Evolutionary conservation across 2,329 filamentous ascomycete species (phyloP).

Genomic region (Ambrosiella xylebori): DNA sequence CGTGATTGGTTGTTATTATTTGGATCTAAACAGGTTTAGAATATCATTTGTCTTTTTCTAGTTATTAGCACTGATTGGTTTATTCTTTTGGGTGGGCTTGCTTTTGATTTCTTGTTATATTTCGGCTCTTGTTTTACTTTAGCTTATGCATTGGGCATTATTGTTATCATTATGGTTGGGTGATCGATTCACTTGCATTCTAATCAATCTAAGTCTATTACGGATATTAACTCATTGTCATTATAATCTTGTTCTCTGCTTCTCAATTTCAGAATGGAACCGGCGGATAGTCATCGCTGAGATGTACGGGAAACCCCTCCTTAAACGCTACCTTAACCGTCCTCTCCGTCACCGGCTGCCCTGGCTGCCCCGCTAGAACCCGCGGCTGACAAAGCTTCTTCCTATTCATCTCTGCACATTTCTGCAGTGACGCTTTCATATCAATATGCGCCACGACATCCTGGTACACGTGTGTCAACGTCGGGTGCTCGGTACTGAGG

Average conservation of each 20-base stretch:
- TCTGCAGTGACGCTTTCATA: background rate
- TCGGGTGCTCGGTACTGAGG: background rate
- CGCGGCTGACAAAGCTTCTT: background rate
- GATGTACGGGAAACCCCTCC: background rate
- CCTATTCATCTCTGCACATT: background rate
- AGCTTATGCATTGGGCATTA: background rate
- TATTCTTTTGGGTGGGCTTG: background rate
- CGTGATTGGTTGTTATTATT: background rate
- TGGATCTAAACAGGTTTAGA: conserved; percentile 1
- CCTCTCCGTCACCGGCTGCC: background rate
- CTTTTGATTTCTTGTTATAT: background rate
- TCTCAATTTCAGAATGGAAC: background rate
- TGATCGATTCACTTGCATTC: too few relatives aligned
- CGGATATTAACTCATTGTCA: too few relatives aligned
- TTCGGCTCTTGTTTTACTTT: background rate
- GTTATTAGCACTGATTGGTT: background rate
- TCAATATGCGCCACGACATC: background rate
- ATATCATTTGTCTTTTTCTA: conserved; percentile 1
- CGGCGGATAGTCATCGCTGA: background rate
- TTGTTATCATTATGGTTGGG: background rate
- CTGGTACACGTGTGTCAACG: conserved; percentile 1
- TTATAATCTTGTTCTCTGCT: background rate
- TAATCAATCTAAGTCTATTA: too few relatives aligned
- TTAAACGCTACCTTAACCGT: background rate
- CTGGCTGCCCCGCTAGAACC: background rate